Percentiles rank a stretch among this genome's conserved stretches.
Evolutionary conservation across 164 flowering plant species (phyloP).

Genomic region (Piper longum): DNA sequence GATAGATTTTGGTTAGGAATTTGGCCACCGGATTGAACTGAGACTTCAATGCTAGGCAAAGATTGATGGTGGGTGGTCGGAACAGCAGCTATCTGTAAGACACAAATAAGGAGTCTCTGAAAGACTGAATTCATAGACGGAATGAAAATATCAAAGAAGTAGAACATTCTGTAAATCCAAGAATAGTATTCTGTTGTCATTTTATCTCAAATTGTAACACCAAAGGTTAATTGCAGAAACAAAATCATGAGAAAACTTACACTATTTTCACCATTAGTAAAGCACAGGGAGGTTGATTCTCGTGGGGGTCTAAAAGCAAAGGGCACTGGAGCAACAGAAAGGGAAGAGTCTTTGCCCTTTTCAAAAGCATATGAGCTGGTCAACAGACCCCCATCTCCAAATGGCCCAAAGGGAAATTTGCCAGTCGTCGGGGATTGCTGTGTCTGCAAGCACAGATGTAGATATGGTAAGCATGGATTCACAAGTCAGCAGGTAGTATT

Average conservation of each 20-base stretch:
- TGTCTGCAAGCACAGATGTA: constrained; percentile 26
- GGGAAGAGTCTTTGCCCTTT: constrained; percentile 27
- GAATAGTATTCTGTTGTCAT: background rate
- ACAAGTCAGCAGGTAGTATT: too few relatives aligned
- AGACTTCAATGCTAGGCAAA: constrained; percentile 27
- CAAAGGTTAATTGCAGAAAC: background rate
- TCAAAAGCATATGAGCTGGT: constrained; percentile 17
- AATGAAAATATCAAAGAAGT: too few relatives aligned
- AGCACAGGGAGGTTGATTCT: constrained; percentile 27
- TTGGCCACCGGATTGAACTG: constrained; percentile 28
- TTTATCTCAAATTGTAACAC: background rate
- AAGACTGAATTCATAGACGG: too few relatives aligned
- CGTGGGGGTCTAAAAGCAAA: constrained; percentile 56
- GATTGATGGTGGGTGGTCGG: constrained; percentile 22
- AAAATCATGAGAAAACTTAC: constrained; percentile 16
- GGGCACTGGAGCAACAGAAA: constrained; percentile 33
- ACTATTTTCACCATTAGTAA: constrained; percentile 20
- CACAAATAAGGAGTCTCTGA: too few relatives aligned
- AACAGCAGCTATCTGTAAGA: constrained; percentile 3
- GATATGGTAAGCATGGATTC: too few relatives aligned
- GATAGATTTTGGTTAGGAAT: constrained; percentile 16
- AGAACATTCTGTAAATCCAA: background rate
- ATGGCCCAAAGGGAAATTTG: constrained; percentile 30
- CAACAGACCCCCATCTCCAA: constrained; percentile 18
- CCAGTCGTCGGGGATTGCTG: constrained; percentile 95